A percentile compares a stretch with the other conserved stretches of the same genome.
phyloP scores from a whole-genome alignment of 2,329 filamentous ascomycete species.

The Aspergillus versicolor region DNA sequence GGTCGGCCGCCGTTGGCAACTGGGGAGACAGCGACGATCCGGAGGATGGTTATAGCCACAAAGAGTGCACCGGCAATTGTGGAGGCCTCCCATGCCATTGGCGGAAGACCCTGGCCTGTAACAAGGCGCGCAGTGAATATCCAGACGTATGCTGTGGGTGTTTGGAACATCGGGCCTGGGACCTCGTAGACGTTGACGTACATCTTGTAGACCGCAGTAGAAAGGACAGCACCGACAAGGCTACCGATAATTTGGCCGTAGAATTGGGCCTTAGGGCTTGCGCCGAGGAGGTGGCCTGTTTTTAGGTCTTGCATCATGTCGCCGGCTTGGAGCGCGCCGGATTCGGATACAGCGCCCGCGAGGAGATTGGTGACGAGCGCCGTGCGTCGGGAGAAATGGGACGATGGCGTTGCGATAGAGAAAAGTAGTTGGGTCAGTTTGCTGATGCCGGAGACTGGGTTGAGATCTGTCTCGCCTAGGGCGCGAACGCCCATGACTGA shows the following conservation, averaged over 20 bases:
- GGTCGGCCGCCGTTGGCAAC: constrained; percentile 29
- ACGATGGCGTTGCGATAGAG: constrained; percentile 79
- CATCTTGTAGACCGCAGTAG: constrained; percentile 81
- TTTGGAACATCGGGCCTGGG: constrained; percentile 85
- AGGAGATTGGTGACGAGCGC: constrained; percentile 94
- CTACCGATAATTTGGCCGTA: constrained; percentile 94
- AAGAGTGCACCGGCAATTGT: constrained; percentile 73
- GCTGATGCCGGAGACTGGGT: constrained; percentile 93
- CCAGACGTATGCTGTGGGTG: constrained; percentile 95
- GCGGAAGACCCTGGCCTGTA: constrained; percentile 82
- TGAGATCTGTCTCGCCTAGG: constrained; percentile 82
- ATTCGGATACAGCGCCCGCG: constrained; percentile 82
- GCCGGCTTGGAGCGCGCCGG: constrained; percentile 86
- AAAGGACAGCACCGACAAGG: constrained; percentile 79
- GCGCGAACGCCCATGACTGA: constrained; percentile 66
- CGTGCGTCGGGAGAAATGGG: constrained; percentile 71
- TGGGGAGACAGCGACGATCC: constrained; percentile 55
- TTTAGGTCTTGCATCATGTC: constrained; percentile 98
- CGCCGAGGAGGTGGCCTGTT: constrained; percentile 88
- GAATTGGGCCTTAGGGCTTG: constrained; percentile 91
- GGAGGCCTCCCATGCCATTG: constrained; percentile 79
- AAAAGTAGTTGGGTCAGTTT: constrained; percentile 97
- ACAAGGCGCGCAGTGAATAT: constrained; percentile 93
- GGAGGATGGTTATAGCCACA: constrained; percentile 65
- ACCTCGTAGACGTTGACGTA: constrained; percentile 90